Evolutionary conservation across 2,329 filamentous ascomycete genomes (phyloP).

Genomic region (Botryosphaeria agaves): DNA sequence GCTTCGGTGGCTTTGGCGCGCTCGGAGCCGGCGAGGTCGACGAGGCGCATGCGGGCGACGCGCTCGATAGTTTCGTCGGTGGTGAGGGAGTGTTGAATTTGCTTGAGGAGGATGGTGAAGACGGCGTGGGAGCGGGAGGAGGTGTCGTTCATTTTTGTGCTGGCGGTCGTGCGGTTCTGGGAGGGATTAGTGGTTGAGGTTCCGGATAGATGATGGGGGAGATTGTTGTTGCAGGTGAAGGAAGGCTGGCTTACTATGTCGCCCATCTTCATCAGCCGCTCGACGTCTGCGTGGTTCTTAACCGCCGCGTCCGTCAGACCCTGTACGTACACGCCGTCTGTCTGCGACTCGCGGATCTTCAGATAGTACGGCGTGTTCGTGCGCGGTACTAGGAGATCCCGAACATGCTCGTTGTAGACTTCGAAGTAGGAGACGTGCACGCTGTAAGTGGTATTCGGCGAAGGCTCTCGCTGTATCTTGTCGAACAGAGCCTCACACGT

Average conservation of each 20-base stretch:
- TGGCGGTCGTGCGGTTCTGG: slow-evolving; percentile 65
- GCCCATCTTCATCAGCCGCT: slow-evolving; percentile 79
- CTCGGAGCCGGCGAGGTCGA: slow-evolving; percentile 89
- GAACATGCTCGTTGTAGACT: slow-evolving; percentile 98
- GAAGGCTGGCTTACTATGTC: slow-evolving; percentile 34
- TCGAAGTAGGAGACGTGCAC: slow-evolving; percentile 98
- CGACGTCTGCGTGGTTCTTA: slow-evolving; percentile 69
- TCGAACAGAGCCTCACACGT: slow-evolving; percentile 95
- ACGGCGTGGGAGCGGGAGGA: slow-evolving; percentile 92
- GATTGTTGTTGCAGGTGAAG: no score
- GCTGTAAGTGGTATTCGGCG: slow-evolving; percentile 86
- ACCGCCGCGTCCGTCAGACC: slow-evolving; percentile 89
- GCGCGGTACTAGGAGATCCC: slow-evolving; percentile 72
- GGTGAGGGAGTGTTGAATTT: slow-evolving; percentile 92
- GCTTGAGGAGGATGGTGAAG: slow-evolving; percentile 94
- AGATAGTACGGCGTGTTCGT: slow-evolving; percentile 76
- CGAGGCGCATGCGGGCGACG: slow-evolving; percentile 79
- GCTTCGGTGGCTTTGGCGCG: slow-evolving; percentile 91
- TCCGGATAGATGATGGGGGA: no score
- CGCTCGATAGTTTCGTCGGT: slow-evolving; percentile 97
- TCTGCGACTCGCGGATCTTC: slow-evolving; percentile 90
- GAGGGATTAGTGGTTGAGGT: no score
- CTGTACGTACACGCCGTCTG: slow-evolving; percentile 91
- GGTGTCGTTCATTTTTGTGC: slow-evolving; percentile 99
- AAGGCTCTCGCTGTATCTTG: slow-evolving; percentile 70